Percentiles rank a stretch among this genome's conserved stretches.
Evolutionary conservation across 495 filamentous ascomycete genomes (phyloP).

Genomic region (Penicillium pancosmium): DNA sequence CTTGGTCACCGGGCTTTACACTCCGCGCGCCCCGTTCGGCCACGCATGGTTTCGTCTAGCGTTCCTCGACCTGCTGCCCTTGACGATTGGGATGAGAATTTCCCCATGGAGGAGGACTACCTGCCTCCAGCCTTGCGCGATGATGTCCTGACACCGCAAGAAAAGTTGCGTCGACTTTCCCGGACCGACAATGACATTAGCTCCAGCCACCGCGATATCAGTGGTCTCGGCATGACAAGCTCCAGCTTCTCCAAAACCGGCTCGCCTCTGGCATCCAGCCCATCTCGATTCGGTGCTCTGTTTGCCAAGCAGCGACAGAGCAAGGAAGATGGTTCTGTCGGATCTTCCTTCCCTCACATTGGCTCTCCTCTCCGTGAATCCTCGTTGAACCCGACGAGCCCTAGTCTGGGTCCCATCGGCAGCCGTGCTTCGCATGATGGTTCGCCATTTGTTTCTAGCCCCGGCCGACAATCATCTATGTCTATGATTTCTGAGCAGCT

Average conservation of each 20-base stretch:
- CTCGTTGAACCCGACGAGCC: constrained; percentile 59
- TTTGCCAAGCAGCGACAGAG: constrained; percentile 74
- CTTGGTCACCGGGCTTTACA: constrained; percentile 74
- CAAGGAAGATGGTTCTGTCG: constrained; percentile 70
- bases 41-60: constrained; percentile 74
- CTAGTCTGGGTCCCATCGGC: constrained; percentile 63
- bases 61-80: constrained; percentile 65
- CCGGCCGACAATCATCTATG: constrained; percentile 65
- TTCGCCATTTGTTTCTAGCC: constrained; percentile 65
- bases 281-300: constrained; percentile 82
- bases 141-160: constrained; percentile 89
- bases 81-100: constrained; percentile 81
- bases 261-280: constrained; percentile 77
- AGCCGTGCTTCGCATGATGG: constrained; percentile 56
- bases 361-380: constrained; percentile 95
- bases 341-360: constrained; percentile 77
- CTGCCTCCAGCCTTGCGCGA: constrained; percentile 86
- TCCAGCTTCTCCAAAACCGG: constrained; percentile 73
- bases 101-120: constrained; percentile 92
- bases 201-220: constrained; percentile 61
- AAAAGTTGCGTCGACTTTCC: constrained; percentile 82
- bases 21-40: constrained; percentile 75
- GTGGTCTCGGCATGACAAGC: constrained; percentile 61
- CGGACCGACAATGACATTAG: constrained; percentile 66
- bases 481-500: constrained; percentile 75